Percentiles rank a stretch among this genome's conserved stretches.
Conservation (phyloP, 495 filamentous ascomycete species). For the Podospora australis region DNA sequence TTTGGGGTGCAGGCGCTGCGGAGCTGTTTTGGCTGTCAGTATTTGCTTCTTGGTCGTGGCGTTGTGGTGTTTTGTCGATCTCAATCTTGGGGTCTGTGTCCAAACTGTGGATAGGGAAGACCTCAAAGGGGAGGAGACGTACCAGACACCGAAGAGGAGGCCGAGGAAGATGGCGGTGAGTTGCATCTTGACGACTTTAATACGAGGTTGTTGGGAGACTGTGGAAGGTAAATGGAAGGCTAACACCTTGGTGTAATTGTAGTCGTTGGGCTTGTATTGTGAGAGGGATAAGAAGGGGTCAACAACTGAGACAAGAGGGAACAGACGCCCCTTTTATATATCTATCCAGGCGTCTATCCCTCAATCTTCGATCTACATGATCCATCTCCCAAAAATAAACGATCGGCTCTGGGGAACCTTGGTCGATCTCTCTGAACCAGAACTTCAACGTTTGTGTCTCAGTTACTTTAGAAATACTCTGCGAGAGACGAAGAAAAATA, state of each 20-base stretch:
- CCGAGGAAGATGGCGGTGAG: background rate
- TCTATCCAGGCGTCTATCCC: too few relatives aligned
- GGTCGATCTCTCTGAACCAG: too few relatives aligned
- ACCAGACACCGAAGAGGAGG: slow-evolving; percentile 1
- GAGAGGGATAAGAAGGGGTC: background rate
- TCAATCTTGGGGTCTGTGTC: too few relatives aligned
- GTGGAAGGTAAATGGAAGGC: background rate
- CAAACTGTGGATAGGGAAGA: background rate
- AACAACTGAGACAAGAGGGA: too few relatives aligned
- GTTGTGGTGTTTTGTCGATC: too few relatives aligned
- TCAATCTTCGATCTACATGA: too few relatives aligned
- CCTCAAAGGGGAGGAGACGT: background rate
- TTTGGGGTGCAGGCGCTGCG: background rate
- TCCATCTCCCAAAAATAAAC: too few relatives aligned
- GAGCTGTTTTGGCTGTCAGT: background rate
- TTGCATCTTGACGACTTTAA: background rate
- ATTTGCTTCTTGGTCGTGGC: too few relatives aligned
- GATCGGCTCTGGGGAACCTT: too few relatives aligned
- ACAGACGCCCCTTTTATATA: too few relatives aligned
- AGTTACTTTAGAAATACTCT: background rate
- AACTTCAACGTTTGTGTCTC: background rate
- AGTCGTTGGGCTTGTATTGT: background rate
- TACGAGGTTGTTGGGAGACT: background rate
- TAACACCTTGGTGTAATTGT: background rate
- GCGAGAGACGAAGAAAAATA: background rate